Conservation (phyloP, 768 basidiomycete species). For the Boletus rex-veris region DNA sequence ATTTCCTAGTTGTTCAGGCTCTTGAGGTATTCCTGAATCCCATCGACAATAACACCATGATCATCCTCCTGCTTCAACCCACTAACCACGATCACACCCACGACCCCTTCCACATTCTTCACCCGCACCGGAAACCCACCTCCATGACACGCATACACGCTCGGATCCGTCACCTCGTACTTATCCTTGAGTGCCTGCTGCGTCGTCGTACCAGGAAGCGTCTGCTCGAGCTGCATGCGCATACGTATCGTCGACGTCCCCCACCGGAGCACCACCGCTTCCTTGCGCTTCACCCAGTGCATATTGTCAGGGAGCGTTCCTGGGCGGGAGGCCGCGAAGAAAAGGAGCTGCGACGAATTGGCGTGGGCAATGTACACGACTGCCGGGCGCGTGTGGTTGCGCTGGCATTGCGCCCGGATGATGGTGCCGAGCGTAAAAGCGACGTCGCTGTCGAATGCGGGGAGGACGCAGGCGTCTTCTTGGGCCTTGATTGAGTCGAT, state of each 20-base stretch:
- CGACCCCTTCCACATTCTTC: slow-evolving; percentile 31
- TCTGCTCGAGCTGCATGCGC: slow-evolving; percentile 11
- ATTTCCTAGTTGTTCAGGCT: too few species aligned
- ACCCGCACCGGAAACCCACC: slow-evolving; percentile 36
- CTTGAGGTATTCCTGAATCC: slow-evolving; percentile 15
- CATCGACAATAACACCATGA: slow-evolving; percentile 31
- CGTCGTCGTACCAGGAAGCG: accelerated
- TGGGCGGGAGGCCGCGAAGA: slow-evolving; percentile 26
- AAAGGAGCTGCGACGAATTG: slow-evolving; percentile 29
- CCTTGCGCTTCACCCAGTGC: slow-evolving; percentile 34
- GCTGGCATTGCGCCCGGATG: slow-evolving; percentile 21
- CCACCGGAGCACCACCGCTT: slow-evolving; percentile 31
- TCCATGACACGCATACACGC: slow-evolving; percentile 30
- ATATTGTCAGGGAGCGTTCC: slow-evolving; percentile 33
- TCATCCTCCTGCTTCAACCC: slow-evolving; percentile 32
- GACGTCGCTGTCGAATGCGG: slow-evolving; percentile 29
- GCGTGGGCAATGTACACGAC: slow-evolving; percentile 31
- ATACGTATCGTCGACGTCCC: slow-evolving; percentile 27
- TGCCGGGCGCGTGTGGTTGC: slow-evolving; percentile 16
- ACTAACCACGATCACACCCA: slow-evolving; percentile 36
- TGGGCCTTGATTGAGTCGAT: slow-evolving; percentile 21
- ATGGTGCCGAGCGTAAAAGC: slow-evolving; percentile 33
- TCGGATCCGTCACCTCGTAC: slow-evolving; percentile 28
- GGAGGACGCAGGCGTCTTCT: slow-evolving; percentile 27
- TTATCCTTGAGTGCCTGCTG: slow-evolving; percentile 10